A percentile compares a stretch with the other conserved stretches of the same genome.
These are phyloP conservation scores for Colletotrichum sp. DNA, from an alignment of 2,329 filamentous ascomycete genomes.

Conservation along the genomic window DNA sequence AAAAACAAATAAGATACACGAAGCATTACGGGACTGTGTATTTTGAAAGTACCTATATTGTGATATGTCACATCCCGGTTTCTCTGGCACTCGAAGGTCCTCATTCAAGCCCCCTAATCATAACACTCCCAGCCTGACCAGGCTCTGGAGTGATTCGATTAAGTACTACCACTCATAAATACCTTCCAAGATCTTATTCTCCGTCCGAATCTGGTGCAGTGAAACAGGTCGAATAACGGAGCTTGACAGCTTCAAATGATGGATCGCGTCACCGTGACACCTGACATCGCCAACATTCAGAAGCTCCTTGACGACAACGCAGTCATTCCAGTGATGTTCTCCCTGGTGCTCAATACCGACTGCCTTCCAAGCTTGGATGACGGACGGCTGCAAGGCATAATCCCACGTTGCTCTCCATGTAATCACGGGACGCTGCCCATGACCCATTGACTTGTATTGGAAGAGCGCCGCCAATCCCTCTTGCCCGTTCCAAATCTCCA, in stretches of 20 bases:
- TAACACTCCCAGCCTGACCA: no score
- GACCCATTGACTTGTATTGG: neutral
- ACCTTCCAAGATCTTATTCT: rapidly evolving
- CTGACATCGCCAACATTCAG: neutral
- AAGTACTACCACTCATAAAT: neutral
- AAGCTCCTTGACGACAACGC: neutral
- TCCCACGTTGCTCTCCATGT: neutral
- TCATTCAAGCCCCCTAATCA: no score
- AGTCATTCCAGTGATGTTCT: neutral
- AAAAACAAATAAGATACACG: no score
- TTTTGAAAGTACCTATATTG: no score
- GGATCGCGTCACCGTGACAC: neutral
- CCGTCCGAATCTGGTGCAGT: neutral
- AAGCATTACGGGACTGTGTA: no score
- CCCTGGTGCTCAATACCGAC: neutral
- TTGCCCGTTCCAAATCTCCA: neutral
- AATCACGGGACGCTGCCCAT: neutral
- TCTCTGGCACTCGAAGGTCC: no score
- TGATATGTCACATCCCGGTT: no score
- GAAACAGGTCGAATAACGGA: neutral
- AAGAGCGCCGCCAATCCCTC: neutral
- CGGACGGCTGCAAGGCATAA: neutral
- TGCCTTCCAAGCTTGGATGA: neutral
- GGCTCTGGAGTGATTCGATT: no score
- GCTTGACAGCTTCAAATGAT: neutral